Percentiles rank a stretch among this genome's conserved stretches.
Conservation (phyloP, 1,139 yeast species). For the Geotrichum australiense region DNA sequence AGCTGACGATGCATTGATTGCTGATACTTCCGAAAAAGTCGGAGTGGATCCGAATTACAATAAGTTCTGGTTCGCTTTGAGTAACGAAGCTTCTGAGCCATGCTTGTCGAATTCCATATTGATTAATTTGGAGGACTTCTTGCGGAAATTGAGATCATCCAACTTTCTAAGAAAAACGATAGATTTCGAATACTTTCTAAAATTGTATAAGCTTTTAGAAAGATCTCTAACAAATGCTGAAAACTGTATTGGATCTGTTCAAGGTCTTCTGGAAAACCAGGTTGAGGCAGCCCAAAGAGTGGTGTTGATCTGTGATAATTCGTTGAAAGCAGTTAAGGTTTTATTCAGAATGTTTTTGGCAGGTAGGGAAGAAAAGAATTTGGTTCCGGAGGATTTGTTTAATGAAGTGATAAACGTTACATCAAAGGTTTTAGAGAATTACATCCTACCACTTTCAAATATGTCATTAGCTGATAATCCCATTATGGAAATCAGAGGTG, state of each 20-base stretch:
- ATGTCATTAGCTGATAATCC: conserved; percentile 9
- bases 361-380: conserved; percentile 37
- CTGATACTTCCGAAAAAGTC: conserved; percentile 12
- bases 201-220: conserved; percentile 20
- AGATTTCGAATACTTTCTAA: conserved; percentile 20
- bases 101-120: conserved; percentile 19
- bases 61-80: conserved; percentile 14
- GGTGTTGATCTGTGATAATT: conserved; percentile 24
- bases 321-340: conserved; percentile 38
- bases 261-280: conserved; percentile 11
- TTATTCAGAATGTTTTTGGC: conserved; percentile 40
- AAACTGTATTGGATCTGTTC: conserved; percentile 15
- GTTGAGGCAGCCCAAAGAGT: conserved; percentile 9
- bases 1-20: conserved; percentile 21
- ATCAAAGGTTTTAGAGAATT: conserved; percentile 36
- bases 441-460: conserved; percentile 28
- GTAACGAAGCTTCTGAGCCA: conserved; percentile 17
- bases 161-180: conserved; percentile 17
- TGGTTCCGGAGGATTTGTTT: conserved; percentile 43
- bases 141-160: conserved; percentile 18
- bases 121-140: conserved; percentile 19
- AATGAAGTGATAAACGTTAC: conserved; percentile 39
- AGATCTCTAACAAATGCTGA: conserved; percentile 19
- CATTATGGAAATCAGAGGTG: conserved; percentile 15
- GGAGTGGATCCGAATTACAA: conserved; percentile 17